phyloP scores from a whole-genome alignment of 768 basidiomycete genomes.

The Steccherinum ochraceum region DNA sequence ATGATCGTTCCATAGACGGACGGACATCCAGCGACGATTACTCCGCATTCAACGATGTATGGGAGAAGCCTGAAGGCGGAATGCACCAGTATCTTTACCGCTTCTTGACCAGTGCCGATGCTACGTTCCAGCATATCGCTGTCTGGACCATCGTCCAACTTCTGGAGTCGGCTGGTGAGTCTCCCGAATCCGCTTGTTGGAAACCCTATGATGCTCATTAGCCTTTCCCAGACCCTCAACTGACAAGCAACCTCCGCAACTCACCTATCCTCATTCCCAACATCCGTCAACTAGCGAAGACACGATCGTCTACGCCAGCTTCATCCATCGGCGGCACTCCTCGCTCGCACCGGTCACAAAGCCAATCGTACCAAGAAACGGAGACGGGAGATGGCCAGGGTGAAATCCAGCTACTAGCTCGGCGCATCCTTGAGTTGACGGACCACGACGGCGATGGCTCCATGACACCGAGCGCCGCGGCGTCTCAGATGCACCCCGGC shows the following conservation, averaged over 20 bases:
- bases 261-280: slow-evolving; percentile 79
- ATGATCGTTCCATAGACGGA: slow-evolving; percentile 47
- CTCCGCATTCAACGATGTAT: slow-evolving; percentile 94
- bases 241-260: slow-evolving; percentile 84
- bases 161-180: slow-evolving; percentile 85
- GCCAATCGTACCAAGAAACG: slow-evolving; percentile 75
- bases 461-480: slow-evolving; percentile 53
- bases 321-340: slow-evolving; percentile 70
- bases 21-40: slow-evolving; percentile 81
- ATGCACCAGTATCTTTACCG: slow-evolving; percentile 92
- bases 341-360: slow-evolving; percentile 58
- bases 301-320: slow-evolving; percentile 60
- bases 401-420: slow-evolving; percentile 82
- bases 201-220: background rate
- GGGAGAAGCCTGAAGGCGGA: slow-evolving; percentile 97
- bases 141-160: slow-evolving; percentile 99
- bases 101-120: slow-evolving; percentile 89
- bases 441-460: slow-evolving; percentile 64
- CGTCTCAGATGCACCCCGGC: slow-evolving; percentile 64
- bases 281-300: slow-evolving; percentile 76
- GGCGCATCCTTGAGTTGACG: slow-evolving; percentile 82
- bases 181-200: background rate
- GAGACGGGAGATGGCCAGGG: slow-evolving; percentile 84
- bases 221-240: slow-evolving; percentile 60
- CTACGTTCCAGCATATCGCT: slow-evolving; percentile 99